Percentiles rank a stretch among this genome's conserved stretches.
These are phyloP conservation scores for Fusarium sp. DNA, from an alignment of 2,329 filamentous ascomycete species.

Conservation along the genomic window DNA sequence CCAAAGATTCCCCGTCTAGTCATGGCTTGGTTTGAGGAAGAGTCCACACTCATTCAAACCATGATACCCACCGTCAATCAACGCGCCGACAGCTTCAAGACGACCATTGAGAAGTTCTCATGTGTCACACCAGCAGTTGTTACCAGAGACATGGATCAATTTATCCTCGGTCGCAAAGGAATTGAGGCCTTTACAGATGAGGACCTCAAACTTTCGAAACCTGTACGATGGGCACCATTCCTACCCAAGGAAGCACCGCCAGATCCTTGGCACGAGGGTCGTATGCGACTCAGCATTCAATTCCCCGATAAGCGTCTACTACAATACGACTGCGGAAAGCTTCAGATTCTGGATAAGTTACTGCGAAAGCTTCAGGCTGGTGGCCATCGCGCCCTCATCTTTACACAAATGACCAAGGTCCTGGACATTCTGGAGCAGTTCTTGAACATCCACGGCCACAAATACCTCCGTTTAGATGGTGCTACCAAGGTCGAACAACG, in stretches of 20 bases:
- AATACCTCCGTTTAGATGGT: constrained; percentile 96
- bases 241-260: constrained; percentile 67
- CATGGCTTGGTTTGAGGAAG: constrained; percentile 80
- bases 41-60: constrained; percentile 71
- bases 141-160: constrained; percentile 78
- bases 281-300: constrained; percentile 92
- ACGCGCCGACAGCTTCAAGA: constrained; percentile 78
- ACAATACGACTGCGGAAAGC: constrained; percentile 97
- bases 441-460: constrained; percentile 96
- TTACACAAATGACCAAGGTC: constrained; percentile 99
- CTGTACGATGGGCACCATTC: constrained; percentile 67
- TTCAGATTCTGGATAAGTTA: constrained; percentile 88
- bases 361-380: constrained; percentile 88
- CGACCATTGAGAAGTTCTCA: constrained; percentile 85
- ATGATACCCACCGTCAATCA: constrained; percentile 82
- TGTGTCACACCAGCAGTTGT: constrained; percentile 93
- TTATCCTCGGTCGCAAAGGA: constrained; percentile 73
- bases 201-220: constrained; percentile 69
- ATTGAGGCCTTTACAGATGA: constrained; percentile 68
- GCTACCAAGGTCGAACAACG: constrained; percentile 95
- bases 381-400: constrained; percentile 94
- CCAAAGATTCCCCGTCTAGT: constrained; percentile 72
- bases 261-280: constrained; percentile 93
- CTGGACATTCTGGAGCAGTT: constrained; percentile 98
- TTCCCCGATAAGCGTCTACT: constrained; percentile 97